A percentile compares a stretch with the other conserved stretches of the same genome.
Conservation (phyloP, 2,329 filamentous ascomycete genomes). For the Aureobasidium sp. region DNA sequence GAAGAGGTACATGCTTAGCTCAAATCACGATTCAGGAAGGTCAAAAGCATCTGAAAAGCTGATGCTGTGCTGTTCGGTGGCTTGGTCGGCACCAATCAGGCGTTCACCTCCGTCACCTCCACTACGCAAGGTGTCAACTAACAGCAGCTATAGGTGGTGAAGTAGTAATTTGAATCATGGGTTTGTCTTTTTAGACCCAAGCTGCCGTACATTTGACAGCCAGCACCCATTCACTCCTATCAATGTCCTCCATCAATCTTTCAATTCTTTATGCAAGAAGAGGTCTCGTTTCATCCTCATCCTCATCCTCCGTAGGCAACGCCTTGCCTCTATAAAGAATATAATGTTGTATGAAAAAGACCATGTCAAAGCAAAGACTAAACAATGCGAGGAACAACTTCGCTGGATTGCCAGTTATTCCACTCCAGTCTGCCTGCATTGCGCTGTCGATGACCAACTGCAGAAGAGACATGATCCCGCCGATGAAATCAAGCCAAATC, state of each 20-base stretch:
- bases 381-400: conserved; percentile 84
- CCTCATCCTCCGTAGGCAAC: conserved; percentile 17
- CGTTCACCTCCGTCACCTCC: background rate
- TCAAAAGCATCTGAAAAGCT: background rate
- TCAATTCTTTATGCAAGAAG: background rate
- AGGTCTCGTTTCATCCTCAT: background rate
- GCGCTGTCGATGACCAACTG: conserved; percentile 83
- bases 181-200: too few relatives aligned
- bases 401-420: conserved; percentile 82
- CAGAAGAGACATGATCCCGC: conserved; percentile 71
- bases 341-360: conserved; percentile 88
- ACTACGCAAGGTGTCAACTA: background rate
- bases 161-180: too few relatives aligned
- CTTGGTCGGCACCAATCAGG: background rate
- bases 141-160: background rate
- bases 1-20: background rate
- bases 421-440: conserved; percentile 73
- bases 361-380: conserved; percentile 73
- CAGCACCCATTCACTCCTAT: background rate
- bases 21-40: background rate
- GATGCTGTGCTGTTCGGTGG: background rate
- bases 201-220: background rate
- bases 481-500: conserved; percentile 75
- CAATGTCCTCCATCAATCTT: background rate
- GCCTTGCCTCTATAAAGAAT: conserved; percentile 55